Evolutionary conservation across 2,329 filamentous ascomycete genomes (phyloP), one percentile per base, ranked within the genome.

Genomic region (Diplodia intermedia): DNA sequence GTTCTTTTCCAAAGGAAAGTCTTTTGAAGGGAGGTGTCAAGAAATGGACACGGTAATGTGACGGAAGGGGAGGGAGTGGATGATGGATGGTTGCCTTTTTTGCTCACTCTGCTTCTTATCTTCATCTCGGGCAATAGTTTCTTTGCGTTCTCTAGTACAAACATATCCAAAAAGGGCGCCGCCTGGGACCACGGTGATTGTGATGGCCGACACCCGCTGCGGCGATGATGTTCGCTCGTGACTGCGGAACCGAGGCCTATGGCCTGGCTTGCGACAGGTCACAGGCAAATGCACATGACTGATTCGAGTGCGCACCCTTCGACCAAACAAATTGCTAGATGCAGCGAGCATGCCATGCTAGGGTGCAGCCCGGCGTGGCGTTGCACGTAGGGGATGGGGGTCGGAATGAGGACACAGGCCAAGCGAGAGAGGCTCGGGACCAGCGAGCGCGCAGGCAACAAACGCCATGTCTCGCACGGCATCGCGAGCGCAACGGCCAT

Each of bases 1-100:
- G 5, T 33, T 62, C 29, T 38, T 57, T 26, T 29, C 23, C 15
- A 47, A 26, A 14, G 29, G n/a, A 14, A 38, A 52, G 29, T 49
- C 26, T n/a, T 52, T 29, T 23, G 47, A 43, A n/a, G 18, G 29
- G 23, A 11, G 47, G 31, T 38, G n/a, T 52, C 20, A 26, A 15
- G 11, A 11, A n/a, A 63, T 9, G 60, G 60, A 52, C 56, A 69
- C 65, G 43, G 68, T 67, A 68, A 69, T 69, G 65, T 47, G 68
- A 40, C 29, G 68, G 65, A 52, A 43, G 49, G 15, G 7, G 57
- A 65, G 43, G 29, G 50, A 63, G 36, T 52, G 61, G 40, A 53
- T 52, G 50, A 50, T 36, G 57, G 31, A 20, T 60, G 50, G 23
- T 57, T 66, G 38, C 49, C 53, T 66, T n/a, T 56, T 33, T 36